Evolutionary conservation across 2,329 filamentous ascomycete genomes (phyloP).

Genomic region (Aspergillus calidoustus): DNA sequence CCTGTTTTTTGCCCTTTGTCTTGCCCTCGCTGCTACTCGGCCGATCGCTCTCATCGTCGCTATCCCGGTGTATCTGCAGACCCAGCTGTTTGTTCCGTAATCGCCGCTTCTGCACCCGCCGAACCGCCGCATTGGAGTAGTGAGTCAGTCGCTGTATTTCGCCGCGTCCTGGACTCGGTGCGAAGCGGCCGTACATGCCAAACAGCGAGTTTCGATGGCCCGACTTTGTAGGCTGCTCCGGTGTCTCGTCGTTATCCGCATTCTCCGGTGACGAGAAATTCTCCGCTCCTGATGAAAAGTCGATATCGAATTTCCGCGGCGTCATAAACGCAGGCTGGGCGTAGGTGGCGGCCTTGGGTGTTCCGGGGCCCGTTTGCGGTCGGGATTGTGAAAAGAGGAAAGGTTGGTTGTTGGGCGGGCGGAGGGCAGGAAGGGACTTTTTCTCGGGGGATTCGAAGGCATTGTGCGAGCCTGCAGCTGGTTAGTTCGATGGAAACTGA

Average conservation of each 20-base stretch:
- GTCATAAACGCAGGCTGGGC: constrained; percentile 53
- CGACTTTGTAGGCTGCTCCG: constrained; percentile 42
- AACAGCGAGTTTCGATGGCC: constrained; percentile 47
- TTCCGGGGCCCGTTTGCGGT: constrained; percentile 35
- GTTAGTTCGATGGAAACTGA: not conserved
- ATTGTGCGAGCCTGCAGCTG: constrained; percentile 42
- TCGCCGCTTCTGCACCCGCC: constrained; percentile 55
- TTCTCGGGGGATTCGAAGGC: constrained; percentile 56
- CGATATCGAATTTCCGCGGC: constrained; percentile 52
- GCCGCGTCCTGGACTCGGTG: constrained; percentile 64
- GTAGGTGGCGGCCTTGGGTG: constrained; percentile 39
- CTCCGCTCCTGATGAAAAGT: constrained; percentile 54
- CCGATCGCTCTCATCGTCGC: constrained; percentile 49
- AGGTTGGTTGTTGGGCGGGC: constrained; percentile 55
- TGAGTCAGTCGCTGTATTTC: constrained; percentile 62
- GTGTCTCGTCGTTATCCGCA: constrained; percentile 55
- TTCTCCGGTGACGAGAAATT: constrained; percentile 52
- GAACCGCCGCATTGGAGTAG: constrained; percentile 51
- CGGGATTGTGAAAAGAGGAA: constrained; percentile 53
- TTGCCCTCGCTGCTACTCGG: constrained; percentile 42
- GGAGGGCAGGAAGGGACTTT: constrained; percentile 49
- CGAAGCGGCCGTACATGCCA: constrained; percentile 49
- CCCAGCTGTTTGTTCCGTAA: constrained; percentile 54
- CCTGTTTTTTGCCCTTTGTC: constrained; percentile 21
- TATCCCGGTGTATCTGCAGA: constrained; percentile 45